Evolutionary conservation across 2,329 filamentous ascomycete species (phyloP).

Genomic region (Sarocladiaceae sp.): DNA sequence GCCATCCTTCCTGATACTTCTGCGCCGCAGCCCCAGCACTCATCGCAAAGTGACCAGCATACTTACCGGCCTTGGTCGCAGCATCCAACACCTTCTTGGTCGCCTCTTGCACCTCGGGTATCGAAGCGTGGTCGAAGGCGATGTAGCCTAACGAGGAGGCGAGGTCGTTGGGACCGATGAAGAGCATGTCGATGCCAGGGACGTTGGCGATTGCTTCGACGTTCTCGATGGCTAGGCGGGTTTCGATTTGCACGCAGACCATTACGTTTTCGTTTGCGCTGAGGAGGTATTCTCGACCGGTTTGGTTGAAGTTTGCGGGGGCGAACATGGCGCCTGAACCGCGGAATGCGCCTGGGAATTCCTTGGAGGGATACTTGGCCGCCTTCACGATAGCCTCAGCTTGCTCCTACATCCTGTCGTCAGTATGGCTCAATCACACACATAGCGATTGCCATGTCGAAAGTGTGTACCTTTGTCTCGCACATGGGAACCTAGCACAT

Average conservation of each 20-base stretch:
- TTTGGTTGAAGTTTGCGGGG: slow-evolving; percentile 21
- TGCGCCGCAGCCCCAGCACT: slow-evolving; percentile 23
- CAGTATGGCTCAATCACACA: background rate
- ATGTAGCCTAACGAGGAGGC: slow-evolving; percentile 24
- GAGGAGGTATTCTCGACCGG: slow-evolving; percentile 19
- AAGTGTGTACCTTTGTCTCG: slow-evolving; percentile 16
- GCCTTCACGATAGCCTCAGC: slow-evolving; percentile 20
- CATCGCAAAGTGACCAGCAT: slow-evolving; percentile 28
- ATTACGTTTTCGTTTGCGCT: slow-evolving; percentile 20
- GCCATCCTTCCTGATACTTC: slow-evolving; percentile 23
- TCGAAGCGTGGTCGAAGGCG: slow-evolving; percentile 24
- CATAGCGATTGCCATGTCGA: too few relatives aligned
- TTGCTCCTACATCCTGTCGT: slow-evolving; percentile 15
- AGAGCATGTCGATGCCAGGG: slow-evolving; percentile 35
- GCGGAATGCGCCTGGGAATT: slow-evolving; percentile 19
- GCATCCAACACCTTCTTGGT: slow-evolving; percentile 21
- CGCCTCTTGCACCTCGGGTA: slow-evolving; percentile 25
- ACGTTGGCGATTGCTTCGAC: slow-evolving; percentile 17
- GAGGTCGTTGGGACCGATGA: slow-evolving; percentile 39
- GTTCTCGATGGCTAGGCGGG: slow-evolving; percentile 7
- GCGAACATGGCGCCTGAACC: slow-evolving; percentile 26
- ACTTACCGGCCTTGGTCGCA: slow-evolving; percentile 26
- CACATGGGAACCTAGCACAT: slow-evolving; percentile 18
- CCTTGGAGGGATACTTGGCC: slow-evolving; percentile 21
- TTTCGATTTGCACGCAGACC: slow-evolving; percentile 18